A percentile compares a stretch with the other conserved stretches of the same genome.
Conservation (phyloP, 192 early-diverging fungal species). For the Backusella circina region DNA sequence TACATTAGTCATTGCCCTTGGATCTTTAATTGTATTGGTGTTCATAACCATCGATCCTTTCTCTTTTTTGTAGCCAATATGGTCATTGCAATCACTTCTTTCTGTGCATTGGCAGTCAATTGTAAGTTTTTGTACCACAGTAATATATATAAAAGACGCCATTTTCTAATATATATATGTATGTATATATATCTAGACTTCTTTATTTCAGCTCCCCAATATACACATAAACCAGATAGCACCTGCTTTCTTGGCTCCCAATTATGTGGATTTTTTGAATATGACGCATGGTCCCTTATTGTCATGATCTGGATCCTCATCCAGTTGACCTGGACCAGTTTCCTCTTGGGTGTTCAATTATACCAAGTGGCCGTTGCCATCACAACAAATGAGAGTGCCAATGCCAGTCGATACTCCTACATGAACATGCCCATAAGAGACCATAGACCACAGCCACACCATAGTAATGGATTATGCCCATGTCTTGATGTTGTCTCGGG, state of each 20-base stretch:
- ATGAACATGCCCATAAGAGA: conserved; percentile 34
- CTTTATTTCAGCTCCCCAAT: background rate
- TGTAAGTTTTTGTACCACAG: conserved; percentile 48
- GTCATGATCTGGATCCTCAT: conserved; percentile 69
- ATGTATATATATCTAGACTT: conserved; percentile 8
- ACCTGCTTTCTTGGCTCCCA: conserved; percentile 58
- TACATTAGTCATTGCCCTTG: conserved; percentile 86
- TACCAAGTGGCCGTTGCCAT: conserved; percentile 72
- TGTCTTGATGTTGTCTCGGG: conserved; percentile 36
- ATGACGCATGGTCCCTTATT: conserved; percentile 68
- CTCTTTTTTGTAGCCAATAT: conserved; percentile 75
- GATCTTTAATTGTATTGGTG: conserved; percentile 94
- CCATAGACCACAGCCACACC: conserved; percentile 24
- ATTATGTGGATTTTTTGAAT: conserved; percentile 69
- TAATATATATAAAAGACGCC: background rate
- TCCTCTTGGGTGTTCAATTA: conserved; percentile 71
- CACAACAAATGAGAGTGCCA: conserved; percentile 92
- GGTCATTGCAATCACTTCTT: conserved; percentile 55
- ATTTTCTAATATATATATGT: background rate
- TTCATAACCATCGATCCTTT: conserved; percentile 87
- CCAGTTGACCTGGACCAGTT: conserved; percentile 78
- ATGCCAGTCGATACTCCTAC: conserved; percentile 66
- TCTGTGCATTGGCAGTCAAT: conserved; percentile 53
- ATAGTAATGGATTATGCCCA: conserved; percentile 1
- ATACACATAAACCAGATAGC: background rate